A percentile compares a stretch with the other conserved stretches of the same genome.
phyloP scores from a whole-genome alignment of 441 rosid species.

The Manihot esculenta region DNA sequence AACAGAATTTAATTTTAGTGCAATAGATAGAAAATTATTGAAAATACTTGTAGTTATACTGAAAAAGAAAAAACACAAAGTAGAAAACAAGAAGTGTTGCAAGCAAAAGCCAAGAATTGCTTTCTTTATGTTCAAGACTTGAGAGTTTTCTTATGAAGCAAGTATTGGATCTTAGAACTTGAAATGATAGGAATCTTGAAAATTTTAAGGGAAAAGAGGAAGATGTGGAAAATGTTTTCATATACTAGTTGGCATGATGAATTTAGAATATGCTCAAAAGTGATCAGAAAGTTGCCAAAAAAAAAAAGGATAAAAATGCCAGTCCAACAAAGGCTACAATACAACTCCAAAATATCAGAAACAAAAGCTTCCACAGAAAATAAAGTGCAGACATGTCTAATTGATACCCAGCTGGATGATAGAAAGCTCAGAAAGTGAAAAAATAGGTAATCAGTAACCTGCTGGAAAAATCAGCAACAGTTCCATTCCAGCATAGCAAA shows the following conservation, averaged over 20 bases:
- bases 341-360: not conserved
- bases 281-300: too few species aligned
- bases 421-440: slow-evolving; percentile 11
- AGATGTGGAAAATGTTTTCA: slow-evolving; percentile 1
- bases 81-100: slow-evolving; percentile 10
- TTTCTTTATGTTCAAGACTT: slow-evolving; percentile 23
- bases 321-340: not conserved
- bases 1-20: too few species aligned
- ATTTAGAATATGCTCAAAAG: too few species aligned
- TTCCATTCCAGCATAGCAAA: not conserved
- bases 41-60: too few species aligned
- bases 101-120: slow-evolving; percentile 14
- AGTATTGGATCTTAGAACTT: slow-evolving; percentile 8
- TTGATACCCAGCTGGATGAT: not conserved
- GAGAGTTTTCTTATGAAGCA: slow-evolving; percentile 29
- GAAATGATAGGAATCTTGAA: not conserved
- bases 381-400: slow-evolving; percentile 7
- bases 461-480: slow-evolving; percentile 9
- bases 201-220: slow-evolving; percentile 3
- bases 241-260: too few species aligned
- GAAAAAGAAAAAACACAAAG: slow-evolving; percentile 19
- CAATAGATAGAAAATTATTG: too few species aligned
- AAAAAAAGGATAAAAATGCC: not conserved
- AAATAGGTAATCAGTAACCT: not conserved
- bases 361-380: not conserved